Conservation (phyloP, 805 yeast species). For the Saccharomycopsis selenospora region DNA sequence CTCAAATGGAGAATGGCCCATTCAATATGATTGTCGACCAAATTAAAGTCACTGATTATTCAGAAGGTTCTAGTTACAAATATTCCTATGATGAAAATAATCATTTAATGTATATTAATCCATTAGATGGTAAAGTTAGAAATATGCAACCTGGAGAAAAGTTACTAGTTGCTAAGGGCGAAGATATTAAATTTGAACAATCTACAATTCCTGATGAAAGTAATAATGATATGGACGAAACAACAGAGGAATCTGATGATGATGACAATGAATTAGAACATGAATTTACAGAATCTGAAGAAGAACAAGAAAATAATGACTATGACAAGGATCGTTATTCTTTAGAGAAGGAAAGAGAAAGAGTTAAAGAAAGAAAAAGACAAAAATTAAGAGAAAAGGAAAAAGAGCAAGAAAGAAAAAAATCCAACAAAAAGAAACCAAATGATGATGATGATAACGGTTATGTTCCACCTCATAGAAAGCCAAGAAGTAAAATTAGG, state of each 20-base stretch:
- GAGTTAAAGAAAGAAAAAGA: too few species aligned
- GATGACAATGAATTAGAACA: background rate
- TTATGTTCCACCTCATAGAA: too few species aligned
- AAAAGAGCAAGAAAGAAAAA: too few species aligned
- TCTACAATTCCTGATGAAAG: too few species aligned
- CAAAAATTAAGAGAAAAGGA: too few species aligned
- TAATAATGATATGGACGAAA: background rate
- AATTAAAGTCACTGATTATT: constrained; percentile 44
- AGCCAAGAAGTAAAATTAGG: too few species aligned
- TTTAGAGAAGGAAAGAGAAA: too few species aligned
- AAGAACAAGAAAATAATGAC: too few species aligned
- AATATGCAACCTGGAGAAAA: background rate
- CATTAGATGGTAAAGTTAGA: background rate
- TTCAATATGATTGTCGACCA: constrained; percentile 43
- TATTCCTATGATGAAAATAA: constrained; percentile 29
- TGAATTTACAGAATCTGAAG: too few species aligned
- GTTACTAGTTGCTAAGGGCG: background rate
- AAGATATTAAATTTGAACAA: background rate
- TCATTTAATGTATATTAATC: background rate
- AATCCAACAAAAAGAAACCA: too few species aligned
- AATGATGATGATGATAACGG: too few species aligned
- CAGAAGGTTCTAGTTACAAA: constrained; percentile 37
- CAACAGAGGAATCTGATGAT: background rate
- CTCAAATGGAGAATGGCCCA: constrained; percentile 45
- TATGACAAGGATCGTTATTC: too few species aligned